These are phyloP conservation scores for Brassica incana DNA, from an alignment of 345 rosid genomes.

Conservation along the genomic window DNA sequence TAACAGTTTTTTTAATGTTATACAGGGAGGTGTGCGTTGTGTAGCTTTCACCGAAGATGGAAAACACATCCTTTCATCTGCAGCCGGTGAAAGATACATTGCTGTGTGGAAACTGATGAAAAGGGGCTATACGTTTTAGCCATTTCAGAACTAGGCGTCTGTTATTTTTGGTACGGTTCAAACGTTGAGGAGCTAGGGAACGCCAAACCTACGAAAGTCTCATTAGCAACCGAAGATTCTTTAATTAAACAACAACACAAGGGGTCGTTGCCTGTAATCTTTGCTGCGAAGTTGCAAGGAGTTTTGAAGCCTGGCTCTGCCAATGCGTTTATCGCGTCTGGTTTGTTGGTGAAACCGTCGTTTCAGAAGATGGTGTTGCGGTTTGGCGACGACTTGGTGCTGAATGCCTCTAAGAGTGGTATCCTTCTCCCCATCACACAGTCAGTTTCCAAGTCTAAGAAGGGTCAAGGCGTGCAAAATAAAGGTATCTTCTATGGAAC, in stretches of 20 bases:
- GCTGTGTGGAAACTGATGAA: conserved; percentile 69
- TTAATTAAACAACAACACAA: conserved; percentile 44
- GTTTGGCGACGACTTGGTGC: conserved; percentile 59
- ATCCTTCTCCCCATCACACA: conserved; percentile 66
- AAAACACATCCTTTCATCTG: conserved; percentile 74
- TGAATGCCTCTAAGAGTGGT: conserved; percentile 69
- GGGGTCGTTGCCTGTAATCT: conserved; percentile 53
- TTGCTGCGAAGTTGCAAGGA: conserved; percentile 85
- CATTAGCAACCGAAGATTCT: conserved; percentile 52
- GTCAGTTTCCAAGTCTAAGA: conserved; percentile 54
- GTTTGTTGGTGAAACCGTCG: conserved; percentile 76
- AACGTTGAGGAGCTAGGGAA: conserved; percentile 59
- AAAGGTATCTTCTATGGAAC: conserved; percentile 51
- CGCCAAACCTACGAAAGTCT: conserved; percentile 69
- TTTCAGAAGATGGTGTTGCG: conserved; percentile 74
- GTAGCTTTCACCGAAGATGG: conserved; percentile 82
- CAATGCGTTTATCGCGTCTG: conserved; percentile 68
- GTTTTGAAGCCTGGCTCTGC: conserved; percentile 54
- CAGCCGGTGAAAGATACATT: conserved; percentile 75
- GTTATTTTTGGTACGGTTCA: conserved; percentile 82
- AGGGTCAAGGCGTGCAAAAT: conserved; percentile 46
- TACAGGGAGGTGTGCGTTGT: conserved; percentile 75
- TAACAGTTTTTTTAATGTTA: conserved; percentile 12
- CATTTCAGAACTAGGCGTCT: conserved; percentile 79
- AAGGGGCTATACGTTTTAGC: conserved; percentile 65